These are phyloP conservation scores for Heteromeles arbutifolia DNA, from an alignment of 306 rosid species.

Conservation along the genomic window DNA sequence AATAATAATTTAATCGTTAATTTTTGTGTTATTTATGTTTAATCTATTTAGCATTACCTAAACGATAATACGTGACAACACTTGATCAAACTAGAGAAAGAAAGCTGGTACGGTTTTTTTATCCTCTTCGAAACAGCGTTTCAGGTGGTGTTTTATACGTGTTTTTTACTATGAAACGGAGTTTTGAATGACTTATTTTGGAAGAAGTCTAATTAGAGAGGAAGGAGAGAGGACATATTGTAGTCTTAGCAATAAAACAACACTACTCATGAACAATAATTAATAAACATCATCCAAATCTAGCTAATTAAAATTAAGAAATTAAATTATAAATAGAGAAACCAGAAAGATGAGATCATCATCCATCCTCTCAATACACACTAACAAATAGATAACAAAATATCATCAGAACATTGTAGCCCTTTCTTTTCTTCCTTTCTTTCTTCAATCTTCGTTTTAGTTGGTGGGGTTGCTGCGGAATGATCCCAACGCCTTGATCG, in stretches of 20 bases:
- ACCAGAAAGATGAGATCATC: neutral
- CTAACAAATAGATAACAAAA: neutral
- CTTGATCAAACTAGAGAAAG: neutral
- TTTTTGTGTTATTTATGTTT: no score
- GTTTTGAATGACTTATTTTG: neutral
- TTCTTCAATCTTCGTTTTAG: slow-evolving; percentile 3
- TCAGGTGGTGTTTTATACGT: no score
- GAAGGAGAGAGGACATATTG: neutral
- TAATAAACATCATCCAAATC: slow-evolving; percentile 13
- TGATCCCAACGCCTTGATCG: slow-evolving; percentile 76
- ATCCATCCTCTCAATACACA: neutral
- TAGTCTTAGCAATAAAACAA: neutral
- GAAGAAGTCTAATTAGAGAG: neutral
- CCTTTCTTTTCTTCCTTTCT: neutral
- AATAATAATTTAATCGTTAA: no score
- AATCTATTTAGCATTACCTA: fast-evolving
- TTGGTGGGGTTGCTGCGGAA: slow-evolving; percentile 76
- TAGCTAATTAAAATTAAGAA: neutral
- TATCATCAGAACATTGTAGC: neutral
- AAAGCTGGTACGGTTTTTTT: neutral
- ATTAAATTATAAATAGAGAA: neutral
- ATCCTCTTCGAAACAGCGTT: no score
- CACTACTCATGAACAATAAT: slow-evolving; percentile 21
- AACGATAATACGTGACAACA: neutral
- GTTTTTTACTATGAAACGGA: neutral